Base-by-base conservation (phyloP, 768 basidiomycete species). In the Amanita brunnescens region DNA sequence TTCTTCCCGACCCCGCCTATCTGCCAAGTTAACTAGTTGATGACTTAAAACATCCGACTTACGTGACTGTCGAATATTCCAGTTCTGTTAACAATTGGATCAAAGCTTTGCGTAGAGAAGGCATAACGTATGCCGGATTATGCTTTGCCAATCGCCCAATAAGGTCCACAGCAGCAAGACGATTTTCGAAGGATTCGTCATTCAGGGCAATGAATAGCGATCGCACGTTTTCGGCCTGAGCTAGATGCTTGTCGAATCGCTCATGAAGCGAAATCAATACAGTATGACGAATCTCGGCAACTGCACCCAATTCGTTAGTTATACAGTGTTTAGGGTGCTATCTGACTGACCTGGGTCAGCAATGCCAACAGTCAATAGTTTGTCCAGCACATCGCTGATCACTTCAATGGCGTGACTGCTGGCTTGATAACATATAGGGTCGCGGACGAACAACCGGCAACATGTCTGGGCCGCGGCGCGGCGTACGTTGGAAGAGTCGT, bases 41-140 rank as follows among this genome's bases (percentile, higher is more conserved):
- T 2, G 34, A 16, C n/a, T 44, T 3, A 46, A 18, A 26, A 18
- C n/a, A 35, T 48, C 20, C 13, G 42, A 59, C 61, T 23, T 51
- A 82, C 92, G 72, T 68, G 46, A 92, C 83, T 2, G 89, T 93
- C 3, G 93, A 91, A 62, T 97, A 98, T 69, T 98, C 94, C 33
- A 99, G 71, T 68, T 98, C 96, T 0, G 96, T 98, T 52, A 99
- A 73, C 6, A 99, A 78, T 63, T 98, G 95, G 50, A 98, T 96
- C 53, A 99, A 73, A 1, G 93, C 85, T 67, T 98, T 98, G 42
- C 96, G 80, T 20, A 99, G 73, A 3, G 91, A 92, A 7, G 96
- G 95, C 87, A 99, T 97, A 16, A 99, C 93, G 70, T 97, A 96
- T 13, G 96, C 96, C 0, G 96, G 96, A 61, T 99, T 99, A 67